Evolutionary conservation across 2,329 filamentous ascomycete genomes (phyloP), one percentile per base, ranked within the genome.

Genomic region (Aureobasidium sp.): DNA sequence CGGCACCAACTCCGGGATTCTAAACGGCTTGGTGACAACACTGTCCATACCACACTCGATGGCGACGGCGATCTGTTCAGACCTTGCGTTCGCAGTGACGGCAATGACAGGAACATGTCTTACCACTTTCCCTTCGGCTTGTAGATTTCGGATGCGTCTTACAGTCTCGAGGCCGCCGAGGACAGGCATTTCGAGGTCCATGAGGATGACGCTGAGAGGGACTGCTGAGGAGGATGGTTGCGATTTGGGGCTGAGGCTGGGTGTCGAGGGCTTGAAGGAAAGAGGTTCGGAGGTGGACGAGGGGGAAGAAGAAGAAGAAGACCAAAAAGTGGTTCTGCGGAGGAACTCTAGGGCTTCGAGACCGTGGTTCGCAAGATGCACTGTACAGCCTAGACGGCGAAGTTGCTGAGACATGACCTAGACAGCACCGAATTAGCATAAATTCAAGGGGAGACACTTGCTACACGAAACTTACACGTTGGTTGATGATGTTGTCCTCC

Each of bases 121-220:
- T 17, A 76, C 71, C 39, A 85, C 76, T 12, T 73, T 76, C 10
- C 79, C 79, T 39, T 78, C 72, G 38, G 68, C 70, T 62, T 88
- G 71, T n/a, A 64, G 22, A 51, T 81, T 75, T 16, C 86, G 75
- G 44, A 90, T 87, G 55, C 72, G 77, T 38, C 76, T 75, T 6
- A 84, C 79, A 56, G 85, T 87, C 3, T 82, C 83, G 64, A 85
- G 79, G 37, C 85, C 85, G 61, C 88, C 84, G 84, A 89, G 88
- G 32, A 88, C 76, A 0, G 85, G 85, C 85, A 89, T 89, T 62
- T 88, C 85, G 30, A 58, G 11, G 19, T 55, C 54, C 54, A 55
- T 55, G 8, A 55, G 45, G 25, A 55, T 30, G 30, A 55, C 39
- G 8, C 17, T 34, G 2, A 55, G 27, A 4, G 45, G 54, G 10